These are phyloP conservation scores for Gaeumannomyces tritici DNA, from an alignment of 2,329 filamentous ascomycete genomes.

Conservation along the genomic window DNA sequence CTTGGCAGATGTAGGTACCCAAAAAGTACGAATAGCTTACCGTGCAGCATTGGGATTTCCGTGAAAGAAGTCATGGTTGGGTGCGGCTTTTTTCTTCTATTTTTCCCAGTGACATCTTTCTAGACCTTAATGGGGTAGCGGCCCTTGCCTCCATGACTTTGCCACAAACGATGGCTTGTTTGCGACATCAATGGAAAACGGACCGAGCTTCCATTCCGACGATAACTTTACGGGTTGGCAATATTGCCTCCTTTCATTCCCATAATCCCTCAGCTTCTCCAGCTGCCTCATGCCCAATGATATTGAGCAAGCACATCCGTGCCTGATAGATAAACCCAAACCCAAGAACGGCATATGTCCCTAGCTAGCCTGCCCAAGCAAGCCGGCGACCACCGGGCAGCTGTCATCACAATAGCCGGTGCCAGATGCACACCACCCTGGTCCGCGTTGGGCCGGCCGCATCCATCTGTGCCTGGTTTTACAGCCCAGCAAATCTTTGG, in stretches of 20 bases:
- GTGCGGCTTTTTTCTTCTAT: background rate
- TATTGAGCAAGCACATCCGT: background rate
- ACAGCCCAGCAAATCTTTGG: too few species aligned
- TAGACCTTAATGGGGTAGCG: background rate
- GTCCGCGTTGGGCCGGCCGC: background rate
- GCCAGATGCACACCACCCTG: background rate
- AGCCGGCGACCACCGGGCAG: background rate
- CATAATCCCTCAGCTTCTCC: background rate
- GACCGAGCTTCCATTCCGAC: background rate
- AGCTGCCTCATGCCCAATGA: background rate
- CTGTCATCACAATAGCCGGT: background rate
- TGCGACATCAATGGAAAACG: background rate
- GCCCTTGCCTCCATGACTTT: background rate
- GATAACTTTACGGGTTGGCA: background rate
- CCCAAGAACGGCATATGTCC: background rate
- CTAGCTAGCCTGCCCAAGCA: background rate
- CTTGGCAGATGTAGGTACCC: background rate
- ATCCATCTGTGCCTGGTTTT: background rate
- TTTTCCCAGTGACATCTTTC: background rate
- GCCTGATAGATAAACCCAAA: background rate
- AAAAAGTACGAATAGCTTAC: background rate
- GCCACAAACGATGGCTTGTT: background rate
- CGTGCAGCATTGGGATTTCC: too few species aligned
- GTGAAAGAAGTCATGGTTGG: background rate
- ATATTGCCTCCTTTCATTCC: background rate